Evolutionary conservation across 1,139 yeast species (phyloP), one percentile per base, ranked within the genome.

Genomic region (Oligophagozyma castellii): DNA sequence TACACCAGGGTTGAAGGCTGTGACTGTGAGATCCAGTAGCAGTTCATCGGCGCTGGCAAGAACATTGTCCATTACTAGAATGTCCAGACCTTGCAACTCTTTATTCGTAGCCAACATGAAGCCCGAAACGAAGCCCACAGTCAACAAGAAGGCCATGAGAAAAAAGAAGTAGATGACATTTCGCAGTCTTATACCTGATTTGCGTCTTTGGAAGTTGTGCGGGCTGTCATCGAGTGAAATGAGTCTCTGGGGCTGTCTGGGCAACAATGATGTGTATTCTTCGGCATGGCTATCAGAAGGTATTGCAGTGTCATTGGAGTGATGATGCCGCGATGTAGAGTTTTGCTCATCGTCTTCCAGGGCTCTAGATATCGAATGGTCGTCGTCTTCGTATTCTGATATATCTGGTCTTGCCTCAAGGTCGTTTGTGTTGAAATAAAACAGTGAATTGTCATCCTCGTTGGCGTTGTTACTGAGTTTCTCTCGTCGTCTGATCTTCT

Each of bases 1-100:
- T 60, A 81, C 68, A 0, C 95, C 95, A 1, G 95, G 95, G 50
- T 89, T 89, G 40, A 75, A 69, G 1, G 93, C 93, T 37, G 73
- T 76, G 13, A 83, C 71, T 3, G 70, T 67, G 38, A 86, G 59
- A 50, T 78, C 83, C 56, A 86, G 83, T 2, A 84, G 68, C 30
- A 89, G 59, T 48, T 84, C 95, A 46, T 84, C 94, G 40, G 76
- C 74, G 35, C 93, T 75, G 3, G 83, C 81, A 16, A 86, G 60
- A 1, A 89, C 69, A 42, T 80, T 81, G 32, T 70, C 70, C 29
- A 86, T 63, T 10, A 70, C 59, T 1, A 61, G 53, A 8, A 84
- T 68, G 16, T 67, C 57, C 16, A 83, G 77, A 37, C 69, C 64
- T 32, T 77, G 72, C 36, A 89, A 61, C 33, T 89, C 95, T 45